Evolutionary conservation across 2,329 filamentous ascomycete species (phyloP).

Genomic region (Alternaria alternata): DNA sequence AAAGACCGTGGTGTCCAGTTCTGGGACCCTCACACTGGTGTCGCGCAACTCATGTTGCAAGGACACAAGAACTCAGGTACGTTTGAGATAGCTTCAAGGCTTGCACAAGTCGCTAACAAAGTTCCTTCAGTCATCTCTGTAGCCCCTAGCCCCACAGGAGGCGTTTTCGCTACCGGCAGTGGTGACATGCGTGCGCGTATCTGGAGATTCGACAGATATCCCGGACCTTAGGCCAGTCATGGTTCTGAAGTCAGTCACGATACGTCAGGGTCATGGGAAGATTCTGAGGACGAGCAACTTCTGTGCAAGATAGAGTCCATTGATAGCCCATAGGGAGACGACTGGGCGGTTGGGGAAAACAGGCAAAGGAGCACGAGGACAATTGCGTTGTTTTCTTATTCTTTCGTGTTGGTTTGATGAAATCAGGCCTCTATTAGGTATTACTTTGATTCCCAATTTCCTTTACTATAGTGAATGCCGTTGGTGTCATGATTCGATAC

Average conservation of each 20-base stretch:
- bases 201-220: conserved; percentile 70
- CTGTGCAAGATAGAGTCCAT: background rate
- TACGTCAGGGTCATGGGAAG: background rate
- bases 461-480: background rate
- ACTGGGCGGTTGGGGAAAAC: conserved; percentile 1
- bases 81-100: conserved; percentile 30
- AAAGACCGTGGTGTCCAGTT: conserved; percentile 98
- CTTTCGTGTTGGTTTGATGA: background rate
- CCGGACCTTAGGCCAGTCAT: conserved; percentile 36
- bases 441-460: conserved; percentile 6
- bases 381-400: conserved; percentile 2
- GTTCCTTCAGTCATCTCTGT: conserved; percentile 81
- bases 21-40: conserved; percentile 94
- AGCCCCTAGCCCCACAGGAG: conserved; percentile 86
- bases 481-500: background rate
- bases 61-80: conserved; percentile 93
- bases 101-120: conserved; percentile 21
- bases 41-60: conserved; percentile 97
- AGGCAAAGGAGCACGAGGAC: background rate
- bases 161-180: conserved; percentile 93
- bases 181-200: conserved; percentile 98
- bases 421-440: background rate
- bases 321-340: background rate
- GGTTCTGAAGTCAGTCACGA: background rate
- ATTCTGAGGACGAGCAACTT: background rate